phyloP scores from a whole-genome alignment of 2,329 filamentous ascomycete species.

The Colletotrichum sansevieriae region DNA sequence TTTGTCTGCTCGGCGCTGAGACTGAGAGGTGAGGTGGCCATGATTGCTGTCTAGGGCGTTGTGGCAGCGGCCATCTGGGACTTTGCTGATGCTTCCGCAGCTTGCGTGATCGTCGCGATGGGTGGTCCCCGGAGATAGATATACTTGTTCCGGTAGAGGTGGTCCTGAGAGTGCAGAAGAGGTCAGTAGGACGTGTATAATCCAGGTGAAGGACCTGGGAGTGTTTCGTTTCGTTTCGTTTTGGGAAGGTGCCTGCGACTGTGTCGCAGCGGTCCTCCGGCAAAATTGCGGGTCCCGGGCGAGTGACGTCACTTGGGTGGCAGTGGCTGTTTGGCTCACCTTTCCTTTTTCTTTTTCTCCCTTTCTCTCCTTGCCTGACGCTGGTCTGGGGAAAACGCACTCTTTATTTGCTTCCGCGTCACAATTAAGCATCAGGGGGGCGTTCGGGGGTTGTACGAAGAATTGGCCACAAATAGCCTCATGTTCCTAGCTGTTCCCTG shows the following conservation, averaged over 20 bases:
- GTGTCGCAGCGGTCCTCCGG: slow-evolving; percentile 22
- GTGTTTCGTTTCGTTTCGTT: slow-evolving; percentile 5
- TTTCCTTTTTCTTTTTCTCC: neutral
- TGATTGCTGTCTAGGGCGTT: slow-evolving; percentile 3
- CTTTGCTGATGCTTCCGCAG: neutral
- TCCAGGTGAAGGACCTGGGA: neutral
- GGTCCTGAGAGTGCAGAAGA: neutral
- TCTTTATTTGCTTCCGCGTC: slow-evolving; percentile 9
- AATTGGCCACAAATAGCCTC: neutral
- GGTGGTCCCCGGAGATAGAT: neutral
- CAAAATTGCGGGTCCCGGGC: neutral
- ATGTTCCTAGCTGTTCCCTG: slow-evolving; percentile 5
- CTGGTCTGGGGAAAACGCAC: neutral
- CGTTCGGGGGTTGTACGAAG: neutral
- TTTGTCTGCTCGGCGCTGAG: slow-evolving; percentile 58
- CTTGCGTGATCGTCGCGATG: neutral
- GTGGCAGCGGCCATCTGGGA: neutral
- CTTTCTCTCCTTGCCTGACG: neutral
- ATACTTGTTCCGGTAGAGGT: neutral
- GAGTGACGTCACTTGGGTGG: slow-evolving; percentile 11
- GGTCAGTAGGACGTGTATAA: too few relatives aligned
- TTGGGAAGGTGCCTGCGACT: slow-evolving; percentile 23
- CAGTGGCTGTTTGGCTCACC: neutral
- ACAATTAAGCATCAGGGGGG: neutral
- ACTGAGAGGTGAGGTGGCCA: slow-evolving; percentile 45